phyloP scores from a whole-genome alignment of 257 asterid genomes.

The Salvia miltiorrhiza region DNA sequence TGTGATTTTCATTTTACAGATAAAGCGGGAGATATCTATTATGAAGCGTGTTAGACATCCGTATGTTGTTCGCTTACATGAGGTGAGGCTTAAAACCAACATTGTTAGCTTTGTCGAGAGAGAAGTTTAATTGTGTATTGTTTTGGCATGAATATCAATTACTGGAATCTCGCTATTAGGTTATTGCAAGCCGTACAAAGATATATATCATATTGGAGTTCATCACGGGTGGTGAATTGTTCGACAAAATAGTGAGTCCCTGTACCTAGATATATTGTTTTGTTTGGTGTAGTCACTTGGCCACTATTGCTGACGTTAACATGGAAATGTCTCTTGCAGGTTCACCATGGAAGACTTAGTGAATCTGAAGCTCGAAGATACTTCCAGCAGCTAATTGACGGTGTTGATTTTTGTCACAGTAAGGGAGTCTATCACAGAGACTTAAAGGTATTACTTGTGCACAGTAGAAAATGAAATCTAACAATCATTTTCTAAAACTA shows the following conservation, averaged over 20 bases:
- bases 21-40: slow-evolving; percentile 92
- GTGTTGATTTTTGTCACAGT: slow-evolving; percentile 93
- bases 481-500: slow-evolving; percentile 1
- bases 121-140: background rate
- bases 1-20: slow-evolving; percentile 53
- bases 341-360: slow-evolving; percentile 90
- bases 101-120: slow-evolving; percentile 17
- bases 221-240: slow-evolving; percentile 97
- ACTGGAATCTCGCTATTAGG: slow-evolving; percentile 43
- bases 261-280: slow-evolving; percentile 9
- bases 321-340: slow-evolving; percentile 41
- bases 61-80: slow-evolving; percentile 80
- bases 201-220: slow-evolving; percentile 95
- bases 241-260: slow-evolving; percentile 88
- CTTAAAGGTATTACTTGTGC: slow-evolving; percentile 60
- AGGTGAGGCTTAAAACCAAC: slow-evolving; percentile 52
- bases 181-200: slow-evolving; percentile 94
- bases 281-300: slow-evolving; percentile 12
- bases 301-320: background rate
- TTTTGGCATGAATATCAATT: slow-evolving; percentile 14
- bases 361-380: slow-evolving; percentile 93
- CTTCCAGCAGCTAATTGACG: slow-evolving; percentile 98
- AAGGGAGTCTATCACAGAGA: slow-evolving; percentile 97
- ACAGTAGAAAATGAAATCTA: background rate
- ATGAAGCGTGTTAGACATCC: slow-evolving; percentile 98